Conservation (phyloP, 208 protist species). For the Leishmania aethiopica region DNA sequence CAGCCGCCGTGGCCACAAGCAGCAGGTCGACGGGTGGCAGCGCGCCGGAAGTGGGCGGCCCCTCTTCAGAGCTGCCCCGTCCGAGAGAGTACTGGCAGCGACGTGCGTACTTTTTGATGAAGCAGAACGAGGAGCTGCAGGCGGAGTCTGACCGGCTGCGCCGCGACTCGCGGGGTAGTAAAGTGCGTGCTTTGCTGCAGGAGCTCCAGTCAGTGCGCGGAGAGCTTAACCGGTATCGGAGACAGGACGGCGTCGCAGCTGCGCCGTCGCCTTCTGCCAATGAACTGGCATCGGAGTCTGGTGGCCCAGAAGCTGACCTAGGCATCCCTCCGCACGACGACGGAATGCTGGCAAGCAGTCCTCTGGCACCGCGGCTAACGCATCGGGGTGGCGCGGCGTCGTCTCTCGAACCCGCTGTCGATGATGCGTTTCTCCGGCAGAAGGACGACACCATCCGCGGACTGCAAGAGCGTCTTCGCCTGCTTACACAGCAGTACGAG, state of each 20-base stretch:
- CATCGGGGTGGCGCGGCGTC: not conserved
- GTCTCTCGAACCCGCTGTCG: not conserved
- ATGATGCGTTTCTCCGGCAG: constrained; percentile 17
- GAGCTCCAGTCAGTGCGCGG: constrained; percentile 48
- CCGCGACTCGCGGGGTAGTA: constrained; percentile 44
- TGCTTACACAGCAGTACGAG: constrained; percentile 30
- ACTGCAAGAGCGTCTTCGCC: constrained; percentile 21
- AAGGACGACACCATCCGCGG: constrained; percentile 31
- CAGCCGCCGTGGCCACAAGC: not conserved
- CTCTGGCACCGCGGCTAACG: not conserved
- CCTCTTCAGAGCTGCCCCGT: not conserved
- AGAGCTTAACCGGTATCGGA: constrained; percentile 38
- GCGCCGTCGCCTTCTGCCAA: not conserved
- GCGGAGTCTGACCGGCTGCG: constrained; percentile 37
- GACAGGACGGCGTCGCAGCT: not conserved
- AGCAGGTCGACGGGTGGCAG: not conserved
- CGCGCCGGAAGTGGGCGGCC: not conserved
- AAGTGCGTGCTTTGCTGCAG: constrained; percentile 38
- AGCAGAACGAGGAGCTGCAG: constrained; percentile 30
- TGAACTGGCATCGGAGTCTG: not conserved
- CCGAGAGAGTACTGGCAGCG: constrained; percentile 31
- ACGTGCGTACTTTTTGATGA: constrained; percentile 42
- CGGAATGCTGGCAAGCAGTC: not conserved
- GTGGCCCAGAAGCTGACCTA: not conserved
- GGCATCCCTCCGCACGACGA: not conserved